Percentiles rank a stretch among this genome's conserved stretches.
These are phyloP conservation scores for Diaporthe vexans DNA, from an alignment of 2,329 filamentous ascomycete species.

Conservation along the genomic window DNA sequence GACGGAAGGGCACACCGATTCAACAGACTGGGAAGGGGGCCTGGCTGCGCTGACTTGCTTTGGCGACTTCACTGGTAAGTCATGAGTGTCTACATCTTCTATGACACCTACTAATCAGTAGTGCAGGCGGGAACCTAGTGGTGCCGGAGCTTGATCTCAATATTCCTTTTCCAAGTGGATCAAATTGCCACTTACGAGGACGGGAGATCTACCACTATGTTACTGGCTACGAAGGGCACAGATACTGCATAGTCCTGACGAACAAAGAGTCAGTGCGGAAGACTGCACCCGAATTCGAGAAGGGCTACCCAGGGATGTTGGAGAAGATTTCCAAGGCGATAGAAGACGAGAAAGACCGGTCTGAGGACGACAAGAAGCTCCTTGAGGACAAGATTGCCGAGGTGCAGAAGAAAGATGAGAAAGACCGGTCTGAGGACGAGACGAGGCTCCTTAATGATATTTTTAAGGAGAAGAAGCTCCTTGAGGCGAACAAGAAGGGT, in stretches of 20 bases:
- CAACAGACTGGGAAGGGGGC: not conserved
- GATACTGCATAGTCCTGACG: not conserved
- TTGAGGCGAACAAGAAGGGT: not conserved
- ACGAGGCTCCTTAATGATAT: not conserved
- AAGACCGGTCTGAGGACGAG: not conserved
- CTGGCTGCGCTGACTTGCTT: conserved; percentile 4
- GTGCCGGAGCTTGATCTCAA: not conserved
- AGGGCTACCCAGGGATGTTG: not conserved
- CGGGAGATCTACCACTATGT: not conserved
- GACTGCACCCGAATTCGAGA: not conserved
- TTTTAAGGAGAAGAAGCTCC: not conserved
- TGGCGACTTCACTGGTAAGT: not conserved
- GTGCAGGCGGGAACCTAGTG: not conserved
- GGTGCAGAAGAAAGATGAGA: too few relatives aligned
- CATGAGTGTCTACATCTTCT: too few relatives aligned
- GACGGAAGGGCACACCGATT: not conserved
- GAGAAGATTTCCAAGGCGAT: not conserved
- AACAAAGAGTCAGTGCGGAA: not conserved
- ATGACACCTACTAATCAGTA: not conserved
- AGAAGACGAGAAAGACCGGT: not conserved
- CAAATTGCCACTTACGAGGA: conserved; percentile 3
- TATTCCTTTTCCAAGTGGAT: not conserved
- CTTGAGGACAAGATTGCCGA: too few relatives aligned
- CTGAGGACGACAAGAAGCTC: not conserved
- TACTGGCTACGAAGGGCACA: not conserved